These are phyloP conservation scores for Phoma sp. DNA, from an alignment of 2,329 filamentous ascomycete genomes.

Conservation along the genomic window DNA sequence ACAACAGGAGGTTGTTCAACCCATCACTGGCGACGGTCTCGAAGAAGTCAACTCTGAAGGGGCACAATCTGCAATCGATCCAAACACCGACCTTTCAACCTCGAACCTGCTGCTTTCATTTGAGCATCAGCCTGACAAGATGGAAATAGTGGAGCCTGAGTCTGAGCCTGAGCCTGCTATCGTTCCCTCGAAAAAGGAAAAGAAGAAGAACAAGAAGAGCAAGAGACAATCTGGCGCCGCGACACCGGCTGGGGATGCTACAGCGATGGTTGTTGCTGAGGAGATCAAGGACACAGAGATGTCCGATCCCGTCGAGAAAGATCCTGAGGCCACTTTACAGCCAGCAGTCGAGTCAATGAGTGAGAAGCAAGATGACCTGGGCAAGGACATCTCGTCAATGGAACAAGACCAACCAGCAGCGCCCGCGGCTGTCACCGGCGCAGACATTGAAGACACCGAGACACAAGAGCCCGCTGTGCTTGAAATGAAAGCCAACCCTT, in stretches of 20 bases:
- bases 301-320: not conserved
- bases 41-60: not conserved
- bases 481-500: not conserved
- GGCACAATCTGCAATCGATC: not conserved
- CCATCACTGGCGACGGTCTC: not conserved
- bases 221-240: slow-evolving; percentile 21
- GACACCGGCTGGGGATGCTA: slow-evolving; percentile 6
- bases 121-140: not conserved
- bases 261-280: not conserved
- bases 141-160: not conserved
- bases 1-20: slow-evolving; percentile 5
- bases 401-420: not conserved
- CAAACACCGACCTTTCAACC: not conserved
- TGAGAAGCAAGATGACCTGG: no score
- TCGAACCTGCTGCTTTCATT: not conserved
- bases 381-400: no score
- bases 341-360: not conserved
- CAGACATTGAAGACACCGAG: not conserved
- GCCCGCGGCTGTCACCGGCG: not conserved
- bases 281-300: not conserved
- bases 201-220: slow-evolving; percentile 30
- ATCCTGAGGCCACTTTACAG: not conserved
- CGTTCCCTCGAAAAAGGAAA: slow-evolving; percentile 13
- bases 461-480: not conserved
- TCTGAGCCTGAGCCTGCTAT: not conserved